phyloP scores from a whole-genome alignment of 805 yeast genomes.

The Soucietia sequanensis region DNA sequence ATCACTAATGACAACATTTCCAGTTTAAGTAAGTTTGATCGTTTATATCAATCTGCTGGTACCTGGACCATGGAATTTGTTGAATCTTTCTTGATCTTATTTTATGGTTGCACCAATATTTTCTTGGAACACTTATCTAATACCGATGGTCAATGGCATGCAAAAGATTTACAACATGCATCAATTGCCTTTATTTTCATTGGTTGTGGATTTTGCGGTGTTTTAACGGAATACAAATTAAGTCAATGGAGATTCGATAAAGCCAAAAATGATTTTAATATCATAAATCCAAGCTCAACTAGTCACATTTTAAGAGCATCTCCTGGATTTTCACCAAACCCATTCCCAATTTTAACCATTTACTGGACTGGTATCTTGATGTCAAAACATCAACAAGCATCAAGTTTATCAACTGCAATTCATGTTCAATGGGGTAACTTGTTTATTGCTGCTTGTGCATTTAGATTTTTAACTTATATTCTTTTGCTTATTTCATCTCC shows the following conservation, averaged over 20 bases:
- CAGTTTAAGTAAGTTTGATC: slow-evolving; percentile 24
- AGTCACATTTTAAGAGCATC: slow-evolving; percentile 34
- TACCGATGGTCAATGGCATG: slow-evolving; percentile 79
- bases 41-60: slow-evolving; percentile 41
- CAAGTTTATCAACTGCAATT: slow-evolving; percentile 69
- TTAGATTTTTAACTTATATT: slow-evolving; percentile 65
- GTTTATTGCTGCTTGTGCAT: slow-evolving; percentile 76
- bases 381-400: slow-evolving; percentile 92
- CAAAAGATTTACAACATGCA: slow-evolving; percentile 46
- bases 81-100: slow-evolving; percentile 75
- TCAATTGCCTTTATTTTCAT: slow-evolving; percentile 49
- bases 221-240: slow-evolving; percentile 70
- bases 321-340: slow-evolving; percentile 87
- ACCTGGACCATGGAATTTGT: slow-evolving; percentile 80
- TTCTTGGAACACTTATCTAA: slow-evolving; percentile 78
- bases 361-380: slow-evolving; percentile 96
- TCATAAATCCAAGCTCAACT: neutral
- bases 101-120: slow-evolving; percentile 87
- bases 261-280: slow-evolving; percentile 18
- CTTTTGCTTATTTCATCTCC: slow-evolving; percentile 48
- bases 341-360: slow-evolving; percentile 89
- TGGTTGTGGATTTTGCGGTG: slow-evolving; percentile 91
- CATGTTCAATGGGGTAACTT: slow-evolving; percentile 93
- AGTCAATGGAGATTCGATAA: slow-evolving; percentile 54
- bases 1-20: slow-evolving; percentile 14